Conservation (phyloP, 768 basidiomycete genomes). For the Hericium alpestre region DNA sequence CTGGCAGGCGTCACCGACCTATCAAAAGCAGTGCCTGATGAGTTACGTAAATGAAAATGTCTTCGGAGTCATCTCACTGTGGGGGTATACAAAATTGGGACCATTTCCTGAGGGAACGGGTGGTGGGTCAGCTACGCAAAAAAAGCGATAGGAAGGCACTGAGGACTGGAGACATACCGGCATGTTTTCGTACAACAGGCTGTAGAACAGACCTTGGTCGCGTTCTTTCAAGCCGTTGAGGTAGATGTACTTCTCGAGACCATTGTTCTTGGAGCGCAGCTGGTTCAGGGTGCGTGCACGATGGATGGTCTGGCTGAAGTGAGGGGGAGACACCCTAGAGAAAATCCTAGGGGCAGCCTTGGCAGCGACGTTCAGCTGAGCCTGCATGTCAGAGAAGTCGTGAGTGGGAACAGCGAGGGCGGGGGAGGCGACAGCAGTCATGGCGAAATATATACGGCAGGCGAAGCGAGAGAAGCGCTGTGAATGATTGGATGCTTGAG, state of each 20-base stretch:
- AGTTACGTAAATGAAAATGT: background rate
- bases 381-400: conserved; percentile 1
- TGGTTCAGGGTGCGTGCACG: conserved; percentile 51
- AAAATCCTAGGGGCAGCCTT: conserved; percentile 7
- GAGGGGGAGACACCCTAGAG: conserved; percentile 9
- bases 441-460: background rate
- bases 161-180: conserved; percentile 29
- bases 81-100: conserved; percentile 84
- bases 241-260: conserved; percentile 80
- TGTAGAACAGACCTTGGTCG: conserved; percentile 71
- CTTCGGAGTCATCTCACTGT: conserved; percentile 64
- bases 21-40: background rate
- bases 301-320: conserved; percentile 33
- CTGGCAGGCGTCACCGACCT: conserved; percentile 14
- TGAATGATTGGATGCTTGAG: background rate
- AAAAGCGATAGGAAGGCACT: background rate
- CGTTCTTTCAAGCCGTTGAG: conserved; percentile 65
- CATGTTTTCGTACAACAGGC: conserved; percentile 63
- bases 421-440: background rate
- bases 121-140: background rate
- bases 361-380: conserved; percentile 7
- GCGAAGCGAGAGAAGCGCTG: background rate
- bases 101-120: conserved; percentile 32
- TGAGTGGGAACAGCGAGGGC: background rate
- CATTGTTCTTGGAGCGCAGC: conserved; percentile 60